phyloP scores from a whole-genome alignment of 1,139 yeast species.

The Yamadazyma membranifaciens region DNA sequence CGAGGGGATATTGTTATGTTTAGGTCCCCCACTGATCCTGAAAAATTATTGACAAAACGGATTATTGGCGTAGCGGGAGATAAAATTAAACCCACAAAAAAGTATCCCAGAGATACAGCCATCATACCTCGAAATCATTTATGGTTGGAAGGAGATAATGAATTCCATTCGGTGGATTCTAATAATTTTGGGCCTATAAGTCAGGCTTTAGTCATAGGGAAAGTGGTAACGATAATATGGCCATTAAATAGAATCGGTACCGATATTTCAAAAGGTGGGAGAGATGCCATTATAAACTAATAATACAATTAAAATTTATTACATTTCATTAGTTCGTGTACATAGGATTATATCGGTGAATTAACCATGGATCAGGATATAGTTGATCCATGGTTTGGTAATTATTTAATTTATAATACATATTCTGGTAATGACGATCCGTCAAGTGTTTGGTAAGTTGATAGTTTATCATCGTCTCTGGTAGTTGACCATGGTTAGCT shows the following conservation, averaged over 20 bases:
- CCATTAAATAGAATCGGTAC: slow-evolving; percentile 59
- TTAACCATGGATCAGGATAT: slow-evolving; percentile 8
- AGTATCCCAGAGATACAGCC: slow-evolving; percentile 63
- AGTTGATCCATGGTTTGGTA: slow-evolving; percentile 1
- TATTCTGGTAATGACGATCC: slow-evolving; percentile 12
- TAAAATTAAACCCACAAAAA: slow-evolving; percentile 51
- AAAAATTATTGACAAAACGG: slow-evolving; percentile 70
- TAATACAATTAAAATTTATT: no score
- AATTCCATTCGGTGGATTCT: slow-evolving; percentile 78
- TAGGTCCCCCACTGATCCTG: slow-evolving; percentile 78
- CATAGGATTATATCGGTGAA: not conserved
- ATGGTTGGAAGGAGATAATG: slow-evolving; percentile 95
- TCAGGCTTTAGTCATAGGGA: slow-evolving; percentile 73
- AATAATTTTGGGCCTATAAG: slow-evolving; percentile 86
- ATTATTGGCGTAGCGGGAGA: slow-evolving; percentile 77
- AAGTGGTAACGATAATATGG: slow-evolving; percentile 63
- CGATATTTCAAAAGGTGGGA: slow-evolving; percentile 21
- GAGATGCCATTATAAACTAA: slow-evolving; percentile 5
- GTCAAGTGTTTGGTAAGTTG: slow-evolving; percentile 18
- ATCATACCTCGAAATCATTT: slow-evolving; percentile 74
- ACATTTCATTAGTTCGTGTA: not conserved
- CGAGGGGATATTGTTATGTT: slow-evolving; percentile 76
- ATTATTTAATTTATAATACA: slow-evolving; percentile 11
- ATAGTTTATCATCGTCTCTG: slow-evolving; percentile 16
- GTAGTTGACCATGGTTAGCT: slow-evolving; percentile 16